These are phyloP conservation scores for Pontederia crassipes DNA, from an alignment of 176 grass and related monocot species.

Conservation along the genomic window DNA sequence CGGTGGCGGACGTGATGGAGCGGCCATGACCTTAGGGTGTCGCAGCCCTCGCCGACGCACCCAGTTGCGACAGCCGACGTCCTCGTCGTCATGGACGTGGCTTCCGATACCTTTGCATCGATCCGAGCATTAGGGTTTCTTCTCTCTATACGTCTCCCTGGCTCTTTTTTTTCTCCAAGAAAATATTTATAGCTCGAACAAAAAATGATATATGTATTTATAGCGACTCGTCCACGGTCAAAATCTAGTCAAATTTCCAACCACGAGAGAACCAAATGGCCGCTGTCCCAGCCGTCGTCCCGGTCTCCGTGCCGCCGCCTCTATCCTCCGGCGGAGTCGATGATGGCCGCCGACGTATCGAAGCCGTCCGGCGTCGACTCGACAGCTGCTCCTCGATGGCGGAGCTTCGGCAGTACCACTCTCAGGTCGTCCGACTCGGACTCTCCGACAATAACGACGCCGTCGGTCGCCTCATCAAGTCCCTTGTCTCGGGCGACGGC, in stretches of 20 bases:
- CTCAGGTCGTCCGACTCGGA: slow-evolving; percentile 5
- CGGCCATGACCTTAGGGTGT: slow-evolving; percentile 55
- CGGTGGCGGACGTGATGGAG: slow-evolving; percentile 76
- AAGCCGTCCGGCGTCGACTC: slow-evolving; percentile 6
- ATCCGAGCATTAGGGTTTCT: no score
- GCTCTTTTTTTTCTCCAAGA: no score
- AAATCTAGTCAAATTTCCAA: no score
- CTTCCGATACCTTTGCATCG: no score
- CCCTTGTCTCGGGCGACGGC: background rate
- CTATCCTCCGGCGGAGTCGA: background rate
- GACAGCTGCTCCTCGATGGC: slow-evolving; percentile 15
- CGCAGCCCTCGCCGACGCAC: slow-evolving; percentile 65
- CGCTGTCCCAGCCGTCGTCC: background rate
- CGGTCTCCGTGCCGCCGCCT: background rate
- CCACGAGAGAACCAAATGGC: background rate
- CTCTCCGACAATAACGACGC: slow-evolving; percentile 22
- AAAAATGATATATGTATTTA: no score
- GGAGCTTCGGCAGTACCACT: slow-evolving; percentile 18
- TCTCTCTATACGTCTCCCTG: no score
- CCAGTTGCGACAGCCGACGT: background rate
- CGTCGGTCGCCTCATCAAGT: slow-evolving; percentile 40
- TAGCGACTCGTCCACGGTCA: no score
- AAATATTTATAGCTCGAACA: no score
- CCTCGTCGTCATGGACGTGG: background rate
- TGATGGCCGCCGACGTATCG: background rate